Conservation (phyloP, 2,329 filamentous ascomycete species). For the Phyllosticta paracitricarpa region DNA sequence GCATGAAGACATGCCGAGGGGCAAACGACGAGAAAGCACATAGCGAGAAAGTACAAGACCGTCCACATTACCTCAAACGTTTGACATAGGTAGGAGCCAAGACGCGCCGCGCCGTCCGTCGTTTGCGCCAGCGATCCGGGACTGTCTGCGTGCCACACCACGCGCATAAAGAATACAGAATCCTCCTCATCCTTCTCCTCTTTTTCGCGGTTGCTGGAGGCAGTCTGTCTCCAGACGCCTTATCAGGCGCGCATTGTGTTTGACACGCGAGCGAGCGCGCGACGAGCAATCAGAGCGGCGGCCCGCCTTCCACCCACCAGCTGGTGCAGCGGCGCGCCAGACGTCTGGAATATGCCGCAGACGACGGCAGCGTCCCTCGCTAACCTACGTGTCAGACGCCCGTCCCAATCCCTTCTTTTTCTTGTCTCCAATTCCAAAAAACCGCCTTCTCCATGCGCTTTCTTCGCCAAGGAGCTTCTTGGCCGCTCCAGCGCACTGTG, state of each 20-base stretch:
- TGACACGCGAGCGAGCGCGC: not conserved
- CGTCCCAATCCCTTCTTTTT: too few species aligned
- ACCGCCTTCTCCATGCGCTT: not conserved
- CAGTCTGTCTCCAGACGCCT: not conserved
- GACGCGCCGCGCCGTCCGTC: not conserved
- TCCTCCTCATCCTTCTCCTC: not conserved
- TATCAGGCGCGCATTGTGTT: not conserved
- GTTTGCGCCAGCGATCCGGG: not conserved
- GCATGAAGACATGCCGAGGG: too few species aligned
- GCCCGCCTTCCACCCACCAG: not conserved
- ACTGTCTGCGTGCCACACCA: not conserved
- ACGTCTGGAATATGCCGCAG: not conserved
- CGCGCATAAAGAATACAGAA: not conserved
- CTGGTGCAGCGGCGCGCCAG: not conserved
- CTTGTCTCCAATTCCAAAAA: not conserved
- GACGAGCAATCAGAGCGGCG: not conserved
- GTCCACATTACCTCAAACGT: not conserved
- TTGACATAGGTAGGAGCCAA: not conserved
- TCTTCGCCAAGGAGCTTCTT: not conserved
- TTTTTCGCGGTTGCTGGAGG: too few species aligned
- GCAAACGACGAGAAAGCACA: too few species aligned
- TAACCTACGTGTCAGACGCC: too few species aligned
- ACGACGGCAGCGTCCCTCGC: too few species aligned
- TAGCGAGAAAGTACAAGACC: too few species aligned
- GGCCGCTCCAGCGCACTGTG: not conserved